Conservation (phyloP, 148 eudicot species). For the Diospyros lotus region DNA sequence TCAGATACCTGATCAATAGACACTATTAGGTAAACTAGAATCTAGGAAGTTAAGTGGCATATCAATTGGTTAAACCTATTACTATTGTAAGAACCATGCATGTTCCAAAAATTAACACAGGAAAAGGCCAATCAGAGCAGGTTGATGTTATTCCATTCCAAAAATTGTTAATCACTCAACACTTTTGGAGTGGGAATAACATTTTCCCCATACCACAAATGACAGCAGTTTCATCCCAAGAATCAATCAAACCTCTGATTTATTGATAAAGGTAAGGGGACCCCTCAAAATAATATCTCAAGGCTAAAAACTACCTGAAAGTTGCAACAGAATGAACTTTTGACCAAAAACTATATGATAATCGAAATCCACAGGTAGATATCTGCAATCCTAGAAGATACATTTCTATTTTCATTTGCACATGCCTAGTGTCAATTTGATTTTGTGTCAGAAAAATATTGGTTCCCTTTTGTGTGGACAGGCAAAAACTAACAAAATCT, state of each 20-base stretch:
- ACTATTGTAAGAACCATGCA: too few species aligned
- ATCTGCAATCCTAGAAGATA: neutral
- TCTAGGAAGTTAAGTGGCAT: neutral
- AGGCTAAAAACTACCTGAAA: neutral
- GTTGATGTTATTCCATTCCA: too few species aligned
- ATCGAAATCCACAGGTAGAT: neutral
- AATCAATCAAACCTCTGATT: neutral
- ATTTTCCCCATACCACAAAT: too few species aligned
- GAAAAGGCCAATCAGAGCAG: neutral
- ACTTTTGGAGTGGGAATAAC: too few species aligned
- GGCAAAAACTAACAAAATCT: too few species aligned
- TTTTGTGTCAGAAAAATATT: neutral
- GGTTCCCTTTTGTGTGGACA: too few species aligned
- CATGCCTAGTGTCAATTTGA: neutral
- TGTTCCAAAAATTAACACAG: neutral
- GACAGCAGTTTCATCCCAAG: neutral
- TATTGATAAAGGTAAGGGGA: neutral
- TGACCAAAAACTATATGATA: neutral
- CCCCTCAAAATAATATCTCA: neutral
- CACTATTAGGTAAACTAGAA: conserved; percentile 7
- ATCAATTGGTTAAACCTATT: neutral
- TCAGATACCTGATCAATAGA: conserved; percentile 49
- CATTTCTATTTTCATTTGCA: neutral
- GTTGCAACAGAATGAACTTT: too few species aligned
- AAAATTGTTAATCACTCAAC: too few species aligned